Evolutionary conservation across 495 filamentous ascomycete genomes (phyloP), one percentile per base, ranked within the genome.

Genomic region (Aspergillus saccharolyticus): DNA sequence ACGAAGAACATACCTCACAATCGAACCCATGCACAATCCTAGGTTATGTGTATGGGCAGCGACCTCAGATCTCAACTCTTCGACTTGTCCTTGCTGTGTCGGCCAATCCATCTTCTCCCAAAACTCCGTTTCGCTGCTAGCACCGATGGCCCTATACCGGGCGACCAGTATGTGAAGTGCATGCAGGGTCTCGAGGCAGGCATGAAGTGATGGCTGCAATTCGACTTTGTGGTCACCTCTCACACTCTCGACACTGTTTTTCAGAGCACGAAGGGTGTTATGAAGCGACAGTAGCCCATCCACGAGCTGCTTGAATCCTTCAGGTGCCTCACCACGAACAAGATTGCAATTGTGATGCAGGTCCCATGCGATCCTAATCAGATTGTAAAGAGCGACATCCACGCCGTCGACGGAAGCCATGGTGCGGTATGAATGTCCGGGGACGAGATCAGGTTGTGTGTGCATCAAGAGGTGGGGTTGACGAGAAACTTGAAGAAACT

Each of bases 51-150:
- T 62, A 47, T 74, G 67, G 10, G 70, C 63, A 65, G 72, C 71
- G 6, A 75, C 63, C 42, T 69, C 71, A 2, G 70, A 70, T 53
- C 66, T 73, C 10, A 75, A 57, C 15, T 71, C 62, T 21, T 68
- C 63, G 49, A 77, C 66, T 14, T 73, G 64, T 16, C 53, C 56
- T 48, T 65, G 62, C 51, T 74, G 71, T 20, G 66, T 67, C 10
- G 44, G 58, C 71, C 72, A 75, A 56, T 70, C 67, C 21, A 75
- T 49, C 54, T 60, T 71, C 47, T 66, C 66, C 74, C 72, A 75
- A 21, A 74, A 69, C 7, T 56, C 53, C 9, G 56, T 62, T 18
- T 71, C 70, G 49, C 71, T 71, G 0, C 64, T 59, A 5, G 63
- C 56, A 3, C 66, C 67, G 33, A 71, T 44, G 18, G 63, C 57